phyloP scores from a whole-genome alignment of 768 basidiomycete genomes.

The Cystoderma amianthinum region DNA sequence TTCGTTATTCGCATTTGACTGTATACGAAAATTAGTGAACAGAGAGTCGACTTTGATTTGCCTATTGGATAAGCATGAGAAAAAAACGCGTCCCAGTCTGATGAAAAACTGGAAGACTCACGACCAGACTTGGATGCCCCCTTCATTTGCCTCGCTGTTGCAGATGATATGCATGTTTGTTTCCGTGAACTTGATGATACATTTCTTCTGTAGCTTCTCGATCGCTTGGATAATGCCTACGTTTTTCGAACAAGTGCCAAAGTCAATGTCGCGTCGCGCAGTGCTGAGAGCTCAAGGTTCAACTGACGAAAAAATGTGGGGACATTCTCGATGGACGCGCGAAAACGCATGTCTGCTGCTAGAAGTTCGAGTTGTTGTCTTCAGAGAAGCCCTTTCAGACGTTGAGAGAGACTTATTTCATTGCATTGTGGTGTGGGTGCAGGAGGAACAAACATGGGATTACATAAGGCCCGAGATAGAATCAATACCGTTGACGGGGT shows the following conservation, averaged over 20 bases:
- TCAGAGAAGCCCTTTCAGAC: no score
- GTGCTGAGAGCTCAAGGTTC: neutral
- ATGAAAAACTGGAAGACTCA: slow-evolving; percentile 9
- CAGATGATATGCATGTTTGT: slow-evolving; percentile 78
- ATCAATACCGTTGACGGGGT: no score
- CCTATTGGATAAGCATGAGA: slow-evolving; percentile 1
- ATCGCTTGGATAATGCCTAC: slow-evolving; percentile 75
- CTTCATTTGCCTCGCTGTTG: slow-evolving; percentile 71
- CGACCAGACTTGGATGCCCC: slow-evolving; percentile 84
- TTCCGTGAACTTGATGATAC: slow-evolving; percentile 74
- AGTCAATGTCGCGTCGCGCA: neutral
- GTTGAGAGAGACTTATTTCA: no score
- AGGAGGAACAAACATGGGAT: no score
- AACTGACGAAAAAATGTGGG: slow-evolving; percentile 26
- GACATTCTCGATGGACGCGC: slow-evolving; percentile 22
- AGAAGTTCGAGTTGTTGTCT: no score
- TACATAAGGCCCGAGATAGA: no score
- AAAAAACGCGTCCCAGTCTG: neutral
- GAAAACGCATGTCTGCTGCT: slow-evolving; percentile 26
- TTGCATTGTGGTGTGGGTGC: no score
- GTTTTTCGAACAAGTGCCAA: neutral
- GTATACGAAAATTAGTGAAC: slow-evolving; percentile 75
- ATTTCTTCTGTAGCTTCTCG: slow-evolving; percentile 80
- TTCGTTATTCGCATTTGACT: slow-evolving; percentile 78
- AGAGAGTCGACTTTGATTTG: slow-evolving; percentile 62